Evolutionary conservation across 1,139 yeast genomes (phyloP), one percentile per base, ranked within the genome.

Genomic region (Saccharomyces pastorianus): DNA sequence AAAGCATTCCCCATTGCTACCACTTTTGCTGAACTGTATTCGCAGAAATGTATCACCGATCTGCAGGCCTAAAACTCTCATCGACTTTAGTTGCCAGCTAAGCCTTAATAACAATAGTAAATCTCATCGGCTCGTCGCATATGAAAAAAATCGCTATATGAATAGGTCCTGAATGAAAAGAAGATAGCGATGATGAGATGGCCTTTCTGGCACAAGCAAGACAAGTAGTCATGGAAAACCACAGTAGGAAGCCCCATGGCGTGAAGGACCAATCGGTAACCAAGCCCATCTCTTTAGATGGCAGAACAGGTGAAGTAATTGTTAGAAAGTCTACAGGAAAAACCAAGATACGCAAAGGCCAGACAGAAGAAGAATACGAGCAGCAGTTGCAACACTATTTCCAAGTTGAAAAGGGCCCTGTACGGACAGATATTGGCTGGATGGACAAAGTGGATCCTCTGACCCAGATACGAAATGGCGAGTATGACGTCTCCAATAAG

Each of bases 321-420:
- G 76, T 74, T 3, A 62, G 66, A 38, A 74, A 71, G 51, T 67
- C 76, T 1, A 72, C 77, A 1, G 79, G 79, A 0, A 66, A 71
- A 51, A 57, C 64, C 11, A 71, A 71, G 48, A 60, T 73, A 7
- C 71, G 90, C 46, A 84, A 82, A 59, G 81, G 80, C 0, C 90
- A 85, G 63, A 64, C 81, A 0, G 80, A 77, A 47, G 85, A 80
- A 56, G 82, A 78, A 51, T 84, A 70, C 59, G 65, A 62, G 25
- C 63, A 57, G 4, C 88, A 85, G 62, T 69, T 71, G 54, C 47
- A 54, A 1, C 76, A 74, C 56, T 84, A 80, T 64, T 56, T 57
- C 44, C 46, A 56, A 2, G 68, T 65, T 53, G 55, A 59, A 2
- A 57, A 70, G 0, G 89, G 89, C 0, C 88, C 88, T 0, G 69